These are phyloP conservation scores for Kazachstania africana DNA, from an alignment of 805 yeast species.

Conservation along the genomic window DNA sequence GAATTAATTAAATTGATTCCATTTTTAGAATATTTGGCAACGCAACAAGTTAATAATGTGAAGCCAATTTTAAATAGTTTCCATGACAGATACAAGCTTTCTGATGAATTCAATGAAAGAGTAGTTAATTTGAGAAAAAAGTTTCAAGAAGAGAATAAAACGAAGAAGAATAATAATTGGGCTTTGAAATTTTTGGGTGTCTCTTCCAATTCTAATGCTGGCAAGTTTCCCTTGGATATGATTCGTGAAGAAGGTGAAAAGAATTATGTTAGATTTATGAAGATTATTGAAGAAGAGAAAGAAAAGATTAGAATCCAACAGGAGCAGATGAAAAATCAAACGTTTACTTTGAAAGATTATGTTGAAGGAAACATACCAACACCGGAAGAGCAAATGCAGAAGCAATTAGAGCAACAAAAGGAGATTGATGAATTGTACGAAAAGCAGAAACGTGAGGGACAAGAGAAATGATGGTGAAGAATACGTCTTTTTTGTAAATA, in stretches of 20 bases:
- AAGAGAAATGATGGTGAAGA: no score
- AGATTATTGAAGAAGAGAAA: slow-evolving; percentile 76
- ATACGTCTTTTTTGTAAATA: no score
- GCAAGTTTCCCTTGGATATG: slow-evolving; percentile 62
- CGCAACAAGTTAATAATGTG: slow-evolving; percentile 75
- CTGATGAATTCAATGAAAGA: slow-evolving; percentile 71
- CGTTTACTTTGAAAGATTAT: slow-evolving; percentile 67
- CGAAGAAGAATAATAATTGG: slow-evolving; percentile 35
- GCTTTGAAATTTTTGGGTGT: slow-evolving; percentile 56
- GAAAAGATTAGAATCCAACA: slow-evolving; percentile 49
- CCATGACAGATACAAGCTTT: slow-evolving; percentile 50
- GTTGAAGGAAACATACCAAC: slow-evolving; percentile 74
- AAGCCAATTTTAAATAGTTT: slow-evolving; percentile 77
- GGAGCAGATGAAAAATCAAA: slow-evolving; percentile 70
- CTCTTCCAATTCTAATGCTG: slow-evolving; percentile 13
- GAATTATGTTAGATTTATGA: slow-evolving; percentile 73
- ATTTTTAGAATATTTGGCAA: slow-evolving; percentile 86
- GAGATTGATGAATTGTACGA: slow-evolving; percentile 28
- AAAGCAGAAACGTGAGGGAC: no score
- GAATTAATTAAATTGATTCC: slow-evolving; percentile 73
- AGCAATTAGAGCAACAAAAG: slow-evolving; percentile 32
- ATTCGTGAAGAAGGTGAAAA: slow-evolving; percentile 88
- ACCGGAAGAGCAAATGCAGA: slow-evolving; percentile 48
- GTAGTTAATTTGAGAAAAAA: slow-evolving; percentile 64
- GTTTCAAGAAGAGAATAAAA: slow-evolving; percentile 46